phyloP scores from a whole-genome alignment of 2,329 filamentous ascomycete species.

The Fusarium sp. region DNA sequence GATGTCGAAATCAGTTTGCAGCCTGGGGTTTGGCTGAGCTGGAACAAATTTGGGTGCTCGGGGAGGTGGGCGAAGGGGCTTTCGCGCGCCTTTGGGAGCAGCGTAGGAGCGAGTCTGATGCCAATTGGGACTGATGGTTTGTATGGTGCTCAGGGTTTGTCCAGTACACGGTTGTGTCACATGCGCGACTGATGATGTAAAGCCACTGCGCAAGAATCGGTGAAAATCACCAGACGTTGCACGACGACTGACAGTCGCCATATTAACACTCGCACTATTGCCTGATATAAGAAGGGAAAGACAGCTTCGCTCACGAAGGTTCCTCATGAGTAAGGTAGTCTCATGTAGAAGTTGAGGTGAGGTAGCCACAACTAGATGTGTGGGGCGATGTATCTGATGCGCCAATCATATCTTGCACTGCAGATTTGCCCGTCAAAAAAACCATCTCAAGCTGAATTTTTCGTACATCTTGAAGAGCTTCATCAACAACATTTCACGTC shows the following conservation, averaged over 20 bases:
- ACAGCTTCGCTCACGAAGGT: neutral
- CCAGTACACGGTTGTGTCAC: constrained; percentile 1
- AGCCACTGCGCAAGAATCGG: constrained; percentile 19
- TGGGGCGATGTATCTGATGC: neutral
- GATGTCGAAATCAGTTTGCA: constrained; percentile 32
- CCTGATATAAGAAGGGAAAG: neutral
- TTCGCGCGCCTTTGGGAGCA: constrained; percentile 22
- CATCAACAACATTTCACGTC: constrained; percentile 30
- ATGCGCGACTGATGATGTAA: neutral
- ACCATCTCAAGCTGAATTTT: constrained; percentile 36
- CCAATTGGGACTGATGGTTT: neutral
- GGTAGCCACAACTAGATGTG: constrained; percentile 21
- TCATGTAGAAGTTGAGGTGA: constrained; percentile 15
- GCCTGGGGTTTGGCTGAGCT: constrained; percentile 11
- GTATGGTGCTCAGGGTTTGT: neutral
- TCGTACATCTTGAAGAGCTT: constrained; percentile 21
- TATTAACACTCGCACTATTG: neutral
- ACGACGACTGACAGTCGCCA: constrained; percentile 10
- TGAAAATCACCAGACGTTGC: constrained; percentile 9
- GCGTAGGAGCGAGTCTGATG: constrained; percentile 38
- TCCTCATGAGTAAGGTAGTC: neutral
- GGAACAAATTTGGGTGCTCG: constrained; percentile 17
- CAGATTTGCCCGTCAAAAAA: constrained; percentile 34
- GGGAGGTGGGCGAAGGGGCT: constrained; percentile 12
- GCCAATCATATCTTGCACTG: constrained; percentile 40